phyloP scores from a whole-genome alignment of 78 protist genomes.

The Dictyostelium purpureum region DNA sequence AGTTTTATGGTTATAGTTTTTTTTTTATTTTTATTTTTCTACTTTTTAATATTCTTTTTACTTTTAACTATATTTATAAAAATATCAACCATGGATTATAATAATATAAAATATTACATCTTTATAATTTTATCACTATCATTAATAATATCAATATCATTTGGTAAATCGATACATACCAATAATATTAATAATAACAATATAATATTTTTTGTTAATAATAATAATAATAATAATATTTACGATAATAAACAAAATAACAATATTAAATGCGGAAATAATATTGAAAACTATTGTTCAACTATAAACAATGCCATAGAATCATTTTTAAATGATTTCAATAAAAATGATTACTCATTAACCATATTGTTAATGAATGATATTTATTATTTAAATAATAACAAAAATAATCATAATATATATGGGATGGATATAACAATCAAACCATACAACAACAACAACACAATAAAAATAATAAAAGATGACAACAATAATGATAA shows the following conservation, averaged over 20 bases:
- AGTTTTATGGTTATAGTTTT: too few species aligned
- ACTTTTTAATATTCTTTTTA: not conserved
- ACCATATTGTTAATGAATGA: not conserved
- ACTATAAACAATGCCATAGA: not conserved
- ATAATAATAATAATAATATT: not conserved
- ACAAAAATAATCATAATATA: not conserved
- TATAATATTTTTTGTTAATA: too few species aligned
- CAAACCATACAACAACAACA: not conserved
- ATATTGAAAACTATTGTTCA: not conserved
- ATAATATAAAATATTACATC: too few species aligned
- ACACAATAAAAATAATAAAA: not conserved
- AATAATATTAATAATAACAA: too few species aligned
- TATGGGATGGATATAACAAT: not conserved
- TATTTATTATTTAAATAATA: not conserved
- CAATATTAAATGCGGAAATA: not conserved
- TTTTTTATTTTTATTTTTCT: not conserved
- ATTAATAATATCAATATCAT: too few species aligned
- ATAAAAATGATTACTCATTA: not conserved
- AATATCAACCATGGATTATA: too few species aligned
- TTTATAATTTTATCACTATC: too few species aligned
- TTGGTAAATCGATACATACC: too few species aligned
- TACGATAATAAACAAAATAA: not conserved
- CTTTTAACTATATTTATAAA: not conserved
- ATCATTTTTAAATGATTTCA: not conserved
- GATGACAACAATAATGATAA: not conserved